Base-by-base conservation (phyloP, 345 rosid species). In the Syzygium grande region DNA sequence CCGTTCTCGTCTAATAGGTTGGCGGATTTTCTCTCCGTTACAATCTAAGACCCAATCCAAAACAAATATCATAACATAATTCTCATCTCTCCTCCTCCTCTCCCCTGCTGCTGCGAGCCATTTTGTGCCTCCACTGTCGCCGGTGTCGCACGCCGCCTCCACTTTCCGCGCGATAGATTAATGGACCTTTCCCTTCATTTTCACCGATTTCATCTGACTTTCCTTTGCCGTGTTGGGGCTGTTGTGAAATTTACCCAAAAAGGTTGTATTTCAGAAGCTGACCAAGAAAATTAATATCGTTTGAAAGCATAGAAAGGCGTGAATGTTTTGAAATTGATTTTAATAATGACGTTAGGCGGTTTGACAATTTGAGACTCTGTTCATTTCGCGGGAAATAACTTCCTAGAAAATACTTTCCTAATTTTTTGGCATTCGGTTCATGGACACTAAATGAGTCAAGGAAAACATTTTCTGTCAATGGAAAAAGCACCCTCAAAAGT, bases 41-140 rank as follows among this genome's bases (percentile, higher is more conserved):
- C 46, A 56, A 56, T 56, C 61, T 56, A 27, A 56, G 13, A 23
- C 6, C 61, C 25, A 23, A 56, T 56, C 13, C n/a, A 56, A 56
- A 56, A 56, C 0, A 1, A 23, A 56, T 22, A 56, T 23, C 61
- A 56, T 56, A 0, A 1, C 61, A 22, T 0, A 56, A 56, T 23
- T 56, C 61, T 56, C 61, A 56, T 56, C 61, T 56, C 1, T 23
- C 61, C 61, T 56, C 61, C 61, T 56, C 61, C 61, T 56, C 13
- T 56, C 0, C 0, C 12, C 61, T 56, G 11, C n/a, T 56, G n/a
- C 61, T n/a, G 4, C n/a, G 9, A 4, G 61, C 61, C 61, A 56
- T 56, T 56, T 56, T 56, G 25, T 56, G 5, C 61, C 61, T 9
- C 61, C 61, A 56, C 23, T 11, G 63, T 29, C 29, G 63, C 63